Evolutionary conservation across 192 early-diverging fungal genomes (phyloP).

Genomic region (Thamnidium elegans): DNA sequence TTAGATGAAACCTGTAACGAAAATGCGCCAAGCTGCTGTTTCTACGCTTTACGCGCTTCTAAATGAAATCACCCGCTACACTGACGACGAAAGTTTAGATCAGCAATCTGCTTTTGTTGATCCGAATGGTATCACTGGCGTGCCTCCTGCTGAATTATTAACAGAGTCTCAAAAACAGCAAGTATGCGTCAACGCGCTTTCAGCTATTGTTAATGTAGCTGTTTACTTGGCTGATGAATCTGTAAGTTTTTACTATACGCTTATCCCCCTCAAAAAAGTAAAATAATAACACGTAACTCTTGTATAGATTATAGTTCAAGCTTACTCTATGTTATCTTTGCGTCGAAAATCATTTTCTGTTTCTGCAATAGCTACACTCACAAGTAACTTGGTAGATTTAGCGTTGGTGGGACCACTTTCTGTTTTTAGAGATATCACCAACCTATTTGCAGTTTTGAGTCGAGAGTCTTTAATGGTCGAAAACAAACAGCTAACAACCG

Average conservation of each 20-base stretch:
- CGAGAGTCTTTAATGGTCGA: slow-evolving; percentile 25
- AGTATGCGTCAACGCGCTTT: slow-evolving; percentile 52
- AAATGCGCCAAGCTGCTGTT: slow-evolving; percentile 25
- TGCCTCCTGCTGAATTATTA: slow-evolving; percentile 4
- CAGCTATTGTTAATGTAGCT: slow-evolving; percentile 50
- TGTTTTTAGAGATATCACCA: slow-evolving; percentile 61
- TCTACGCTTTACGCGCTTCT: slow-evolving; percentile 35
- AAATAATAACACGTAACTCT: neutral
- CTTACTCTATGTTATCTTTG: slow-evolving; percentile 62
- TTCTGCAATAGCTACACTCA: slow-evolving; percentile 45
- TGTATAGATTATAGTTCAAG: slow-evolving; percentile 52
- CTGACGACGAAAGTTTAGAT: neutral
- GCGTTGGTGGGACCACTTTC: slow-evolving; percentile 51
- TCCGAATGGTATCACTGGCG: neutral
- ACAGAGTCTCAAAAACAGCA: slow-evolving; percentile 37
- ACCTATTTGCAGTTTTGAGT: slow-evolving; percentile 44
- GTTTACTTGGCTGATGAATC: slow-evolving; percentile 50
- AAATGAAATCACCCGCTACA: slow-evolving; percentile 35
- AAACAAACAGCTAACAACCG: slow-evolving; percentile 6
- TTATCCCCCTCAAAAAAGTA: neutral
- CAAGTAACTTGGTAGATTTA: slow-evolving; percentile 56
- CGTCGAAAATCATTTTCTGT: slow-evolving; percentile 52
- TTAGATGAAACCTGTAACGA: slow-evolving; percentile 21
- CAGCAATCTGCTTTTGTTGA: neutral
- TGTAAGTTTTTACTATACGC: slow-evolving; percentile 26